Conservation (phyloP, 352 stramenopile species). For the Pythium vanterpoolii region DNA sequence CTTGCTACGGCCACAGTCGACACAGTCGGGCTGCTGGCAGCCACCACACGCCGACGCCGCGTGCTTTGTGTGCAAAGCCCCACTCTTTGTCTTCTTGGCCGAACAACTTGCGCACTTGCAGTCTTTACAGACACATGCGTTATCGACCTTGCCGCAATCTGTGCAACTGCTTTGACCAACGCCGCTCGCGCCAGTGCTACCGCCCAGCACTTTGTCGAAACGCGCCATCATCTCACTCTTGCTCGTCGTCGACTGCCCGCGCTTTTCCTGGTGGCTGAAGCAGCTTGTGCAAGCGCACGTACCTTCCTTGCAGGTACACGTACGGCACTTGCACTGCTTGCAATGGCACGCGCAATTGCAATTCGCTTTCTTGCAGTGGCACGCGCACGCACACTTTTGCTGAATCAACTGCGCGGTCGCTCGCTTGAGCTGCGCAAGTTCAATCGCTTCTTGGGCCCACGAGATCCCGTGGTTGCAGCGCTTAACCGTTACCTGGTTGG, state of each 20-base stretch:
- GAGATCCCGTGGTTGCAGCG: constrained; percentile 52
- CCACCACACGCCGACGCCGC: constrained; percentile 4
- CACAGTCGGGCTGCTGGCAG: constrained; percentile 4
- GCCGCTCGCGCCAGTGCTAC: not conserved
- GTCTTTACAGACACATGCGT: constrained; percentile 32
- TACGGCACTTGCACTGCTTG: constrained; percentile 24
- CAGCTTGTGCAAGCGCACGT: constrained; percentile 38
- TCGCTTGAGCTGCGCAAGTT: constrained; percentile 90
- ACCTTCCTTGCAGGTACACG: constrained; percentile 12
- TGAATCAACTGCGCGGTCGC: constrained; percentile 25
- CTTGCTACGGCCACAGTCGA: not conserved
- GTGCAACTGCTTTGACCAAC: not conserved
- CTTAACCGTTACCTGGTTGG: constrained; percentile 17
- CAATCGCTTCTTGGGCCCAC: constrained; percentile 62
- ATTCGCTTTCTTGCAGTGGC: constrained; percentile 30
- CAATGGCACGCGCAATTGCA: constrained; percentile 40
- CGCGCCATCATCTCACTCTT: constrained; percentile 16
- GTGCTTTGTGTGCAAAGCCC: not conserved
- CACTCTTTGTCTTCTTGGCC: constrained; percentile 9
- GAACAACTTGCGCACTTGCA: constrained; percentile 35
- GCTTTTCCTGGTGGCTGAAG: constrained; percentile 5
- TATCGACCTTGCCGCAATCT: constrained; percentile 18
- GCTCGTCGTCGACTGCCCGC: not conserved
- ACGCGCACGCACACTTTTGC: constrained; percentile 27
- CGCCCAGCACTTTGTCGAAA: constrained; percentile 16